Conservation (phyloP, 2,329 filamentous ascomycete species). For the Colletotrichum tropicale region DNA sequence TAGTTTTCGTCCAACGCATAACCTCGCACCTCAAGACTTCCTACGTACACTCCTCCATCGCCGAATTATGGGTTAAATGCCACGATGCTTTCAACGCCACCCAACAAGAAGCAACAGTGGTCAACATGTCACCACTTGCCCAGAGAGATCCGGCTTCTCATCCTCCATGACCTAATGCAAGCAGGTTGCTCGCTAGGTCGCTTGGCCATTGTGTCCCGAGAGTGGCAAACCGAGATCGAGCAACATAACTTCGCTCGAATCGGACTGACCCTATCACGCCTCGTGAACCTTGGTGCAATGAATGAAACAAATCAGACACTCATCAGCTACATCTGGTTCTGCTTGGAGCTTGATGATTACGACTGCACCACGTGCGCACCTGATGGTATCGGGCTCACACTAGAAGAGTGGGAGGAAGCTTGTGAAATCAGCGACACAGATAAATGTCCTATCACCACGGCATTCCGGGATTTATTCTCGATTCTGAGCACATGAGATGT, state of each 20-base stretch:
- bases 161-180: slow-evolving; percentile 25
- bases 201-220: slow-evolving; percentile 33
- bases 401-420: background rate
- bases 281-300: slow-evolving; percentile 31
- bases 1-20: background rate
- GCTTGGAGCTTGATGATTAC: slow-evolving; percentile 32
- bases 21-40: background rate
- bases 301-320: slow-evolving; percentile 30
- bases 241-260: slow-evolving; percentile 32
- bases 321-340: slow-evolving; percentile 32
- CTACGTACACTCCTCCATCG: background rate
- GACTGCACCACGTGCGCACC: slow-evolving; percentile 26
- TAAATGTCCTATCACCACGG: slow-evolving; percentile 20
- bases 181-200: slow-evolving; percentile 24
- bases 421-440: slow-evolving; percentile 16
- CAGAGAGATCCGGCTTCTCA: slow-evolving; percentile 26
- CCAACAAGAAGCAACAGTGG: background rate
- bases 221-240: slow-evolving; percentile 34
- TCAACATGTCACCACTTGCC: slow-evolving; percentile 23
- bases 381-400: background rate
- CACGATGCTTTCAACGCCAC: background rate
- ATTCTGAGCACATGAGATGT: slow-evolving; percentile 31
- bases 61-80: background rate
- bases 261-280: slow-evolving; percentile 30
- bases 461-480: slow-evolving; percentile 27